These are phyloP conservation scores for Huntiella moniliformis DNA, from an alignment of 2,329 filamentous ascomycete species.

Conservation along the genomic window DNA sequence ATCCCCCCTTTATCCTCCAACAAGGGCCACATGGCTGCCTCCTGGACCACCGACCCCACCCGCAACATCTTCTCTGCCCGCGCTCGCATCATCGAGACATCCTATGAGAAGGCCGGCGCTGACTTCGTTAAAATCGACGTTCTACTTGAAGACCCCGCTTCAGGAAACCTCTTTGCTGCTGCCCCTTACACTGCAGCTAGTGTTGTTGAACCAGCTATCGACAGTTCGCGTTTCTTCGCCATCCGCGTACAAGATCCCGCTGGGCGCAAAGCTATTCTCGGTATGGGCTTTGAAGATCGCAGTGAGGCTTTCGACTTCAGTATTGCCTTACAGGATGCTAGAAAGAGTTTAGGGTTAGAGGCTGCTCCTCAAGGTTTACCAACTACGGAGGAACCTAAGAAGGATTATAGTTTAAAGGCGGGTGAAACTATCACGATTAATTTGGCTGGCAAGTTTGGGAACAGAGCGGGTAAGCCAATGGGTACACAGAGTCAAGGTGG, in stretches of 20 bases:
- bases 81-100: slow-evolving; percentile 60
- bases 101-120: slow-evolving; percentile 33
- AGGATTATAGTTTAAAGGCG: slow-evolving; percentile 72
- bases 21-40: slow-evolving; percentile 58
- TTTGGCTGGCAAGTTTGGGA: slow-evolving; percentile 30
- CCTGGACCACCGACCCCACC: slow-evolving; percentile 54
- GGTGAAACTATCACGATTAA: slow-evolving; percentile 63
- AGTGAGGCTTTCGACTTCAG: slow-evolving; percentile 74
- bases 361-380: slow-evolving; percentile 20
- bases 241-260: slow-evolving; percentile 58
- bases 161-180: slow-evolving; percentile 63
- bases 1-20: slow-evolving; percentile 64
- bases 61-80: slow-evolving; percentile 75
- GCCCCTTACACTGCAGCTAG: slow-evolving; percentile 51
- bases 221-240: slow-evolving; percentile 72
- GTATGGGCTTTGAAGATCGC: slow-evolving; percentile 74
- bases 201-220: slow-evolving; percentile 58
- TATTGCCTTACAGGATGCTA: slow-evolving; percentile 60
- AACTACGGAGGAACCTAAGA: slow-evolving; percentile 30
- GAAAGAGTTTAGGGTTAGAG: slow-evolving; percentile 48
- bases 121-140: slow-evolving; percentile 47
- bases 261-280: slow-evolving; percentile 59
- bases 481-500: slow-evolving; percentile 11
- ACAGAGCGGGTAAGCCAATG: slow-evolving; percentile 15
- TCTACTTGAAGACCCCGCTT: slow-evolving; percentile 56